Evolutionary conservation across 2,329 filamentous ascomycete species (phyloP), one percentile per base, ranked within the genome.

Genomic region (Beauveria sp.): DNA sequence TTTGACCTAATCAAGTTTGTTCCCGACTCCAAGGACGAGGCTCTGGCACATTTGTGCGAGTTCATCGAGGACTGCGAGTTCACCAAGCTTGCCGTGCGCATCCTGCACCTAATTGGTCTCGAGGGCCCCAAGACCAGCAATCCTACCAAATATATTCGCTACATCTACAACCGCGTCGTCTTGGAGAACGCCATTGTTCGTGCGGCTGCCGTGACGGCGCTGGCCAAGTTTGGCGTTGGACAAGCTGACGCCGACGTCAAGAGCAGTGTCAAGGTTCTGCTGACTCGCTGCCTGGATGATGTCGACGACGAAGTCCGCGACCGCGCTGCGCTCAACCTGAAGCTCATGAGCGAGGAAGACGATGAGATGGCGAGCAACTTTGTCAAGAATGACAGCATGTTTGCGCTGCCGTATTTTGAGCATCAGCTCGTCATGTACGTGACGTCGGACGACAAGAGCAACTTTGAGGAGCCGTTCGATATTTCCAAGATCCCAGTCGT

Each of bases 21-120:
- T 3, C 95, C 95, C 1, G 95, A 97, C 64, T 87, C 85, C 38
- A 88, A 88, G 75, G 86, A 88, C 70, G 85, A 88, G 67, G 93
- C 95, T 20, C 85, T 99, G 54, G 91, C 93, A 16, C 95, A 98
- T 71, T 85, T 99, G 24, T 98, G 95, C 79, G 95, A 99, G 74
- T 99, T 99, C 73, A 99, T 99, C 66, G 95, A 99, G 76, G 95
- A 99, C 74, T 99, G 95, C 79, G 95, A 99, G 74, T 99, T 98
- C 75, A 97, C 95, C 31, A 99, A 99, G 79, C 83, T 99, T 65
- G 93, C 95, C 34, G 93, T 99, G 53, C 88, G 95, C 64, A 96
- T 99, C 68, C 80, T 99, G 61, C 93, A 99, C 75, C 84, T 99
- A 22, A 88, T 99, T 49, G 95, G 95, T 69, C 83, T 93, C 31